These are phyloP conservation scores for Nelumbo lutea DNA, from an alignment of 164 flowering plant species.

Conservation along the genomic window DNA sequence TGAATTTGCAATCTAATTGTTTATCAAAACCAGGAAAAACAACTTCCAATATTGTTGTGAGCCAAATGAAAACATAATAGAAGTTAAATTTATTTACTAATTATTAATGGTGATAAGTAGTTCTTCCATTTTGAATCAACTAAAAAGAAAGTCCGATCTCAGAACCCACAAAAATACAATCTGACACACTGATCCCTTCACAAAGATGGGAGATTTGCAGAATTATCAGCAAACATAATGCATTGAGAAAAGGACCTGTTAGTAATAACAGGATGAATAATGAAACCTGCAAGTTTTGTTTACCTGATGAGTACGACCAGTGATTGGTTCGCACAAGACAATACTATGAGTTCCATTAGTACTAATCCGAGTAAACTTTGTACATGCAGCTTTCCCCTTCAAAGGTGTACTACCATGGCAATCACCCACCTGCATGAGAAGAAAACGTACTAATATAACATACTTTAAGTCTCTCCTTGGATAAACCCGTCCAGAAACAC, in stretches of 20 bases:
- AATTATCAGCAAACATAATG: not conserved
- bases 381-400: slow-evolving; percentile 77
- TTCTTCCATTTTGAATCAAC: not conserved
- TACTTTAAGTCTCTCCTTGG: not conserved
- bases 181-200: not conserved
- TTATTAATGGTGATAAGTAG: not conserved
- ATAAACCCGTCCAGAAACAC: not conserved
- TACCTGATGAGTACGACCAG: slow-evolving; percentile 96
- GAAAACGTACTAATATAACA: not conserved
- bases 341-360: slow-evolving; percentile 75
- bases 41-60: too few species aligned
- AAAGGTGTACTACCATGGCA: slow-evolving; percentile 20
- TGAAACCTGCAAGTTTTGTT: slow-evolving; percentile 3
- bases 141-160: not conserved
- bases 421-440: slow-evolving; percentile 40
- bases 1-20: not conserved
- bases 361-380: slow-evolving; percentile 72
- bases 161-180: not conserved
- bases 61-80: not conserved
- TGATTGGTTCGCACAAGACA: slow-evolving; percentile 78
- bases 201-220: not conserved
- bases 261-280: not conserved
- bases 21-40: too few species aligned
- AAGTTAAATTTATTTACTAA: not conserved
- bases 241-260: not conserved